Base-by-base conservation (phyloP, 768 basidiomycete species). In the Lactarius vividus region DNA sequence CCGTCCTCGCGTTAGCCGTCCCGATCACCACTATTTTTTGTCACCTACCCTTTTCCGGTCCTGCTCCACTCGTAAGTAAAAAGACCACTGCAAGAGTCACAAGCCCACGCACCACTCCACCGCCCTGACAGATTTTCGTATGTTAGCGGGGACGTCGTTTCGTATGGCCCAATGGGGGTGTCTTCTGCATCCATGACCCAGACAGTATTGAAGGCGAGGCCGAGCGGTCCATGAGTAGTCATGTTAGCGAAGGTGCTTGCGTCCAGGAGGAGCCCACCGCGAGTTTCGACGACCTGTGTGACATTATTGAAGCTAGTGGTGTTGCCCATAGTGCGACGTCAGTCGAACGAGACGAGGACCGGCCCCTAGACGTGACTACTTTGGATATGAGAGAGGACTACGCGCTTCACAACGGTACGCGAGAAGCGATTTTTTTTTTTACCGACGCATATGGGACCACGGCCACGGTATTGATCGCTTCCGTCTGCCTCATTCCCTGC, bases 241-340 rank as follows among this genome's bases (percentile, higher is more conserved):
- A 37, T 20, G 57, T 56, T 62, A 6, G 49, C 18, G 23, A 66
- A 66, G 29, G 39, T 39, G 39, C 20, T 62, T 29, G 65, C 40
- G 8, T 66, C 65, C 33, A 66, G 57, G 4, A 67, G 61, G 52
- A 63, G 66, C 33, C 66, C 61, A n/a, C 61, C 61, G 0, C 26
- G 16, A 11, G 40, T 67, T 11, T 39, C 61, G 53, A 67, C 61
- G 33, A 46, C 11, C 2, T 59, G 49, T 37, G 61, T 67, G 57
- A 63, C 61, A 31, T 59, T 42, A 18, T 54, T 26, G 16, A 63
- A 67, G 33, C 61, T 63, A 6, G 40, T 46, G 5, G 40, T 59
- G 52, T 66, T 66, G 49, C 52, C 65, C 61, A 66, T 59, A 0
- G 49, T n/a, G 31, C 28, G 10, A 35, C 28, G 60, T 18, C 9